A percentile compares a stretch with the other conserved stretches of the same genome.
Evolutionary conservation across 352 stramenopile species (phyloP).

Genomic region (Phytopythium helicoides): DNA sequence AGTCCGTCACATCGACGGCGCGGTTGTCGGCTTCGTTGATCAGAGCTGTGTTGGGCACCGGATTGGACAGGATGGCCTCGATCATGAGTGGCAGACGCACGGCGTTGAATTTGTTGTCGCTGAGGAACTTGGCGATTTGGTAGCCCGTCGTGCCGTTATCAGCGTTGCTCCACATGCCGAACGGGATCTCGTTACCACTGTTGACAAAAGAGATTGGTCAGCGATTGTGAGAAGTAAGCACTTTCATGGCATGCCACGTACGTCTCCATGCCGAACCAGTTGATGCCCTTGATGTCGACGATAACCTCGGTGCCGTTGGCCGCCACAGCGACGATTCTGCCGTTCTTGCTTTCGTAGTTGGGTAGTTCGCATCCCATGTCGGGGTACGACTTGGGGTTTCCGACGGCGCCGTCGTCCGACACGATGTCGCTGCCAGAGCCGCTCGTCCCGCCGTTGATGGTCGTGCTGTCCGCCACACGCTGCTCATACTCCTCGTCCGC

Average conservation of each 20-base stretch:
- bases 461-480: slow-evolving; percentile 17
- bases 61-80: slow-evolving; percentile 57
- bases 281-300: slow-evolving; percentile 71
- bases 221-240: background rate
- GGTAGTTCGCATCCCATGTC: slow-evolving; percentile 59
- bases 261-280: slow-evolving; percentile 80
- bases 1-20: slow-evolving; percentile 50
- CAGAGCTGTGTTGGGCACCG: slow-evolving; percentile 34
- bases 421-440: slow-evolving; percentile 41
- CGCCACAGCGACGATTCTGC: slow-evolving; percentile 48
- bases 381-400: slow-evolving; percentile 74
- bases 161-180: slow-evolving; percentile 69
- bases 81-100: slow-evolving; percentile 70
- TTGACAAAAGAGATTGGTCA: background rate
- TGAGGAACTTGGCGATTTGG: slow-evolving; percentile 66
- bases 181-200: slow-evolving; percentile 50
- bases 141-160: slow-evolving; percentile 76
- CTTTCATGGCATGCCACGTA: slow-evolving; percentile 14
- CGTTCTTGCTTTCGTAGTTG: slow-evolving; percentile 72
- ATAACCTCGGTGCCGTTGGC: slow-evolving; percentile 53
- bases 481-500: slow-evolving; percentile 22
- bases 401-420: slow-evolving; percentile 63
- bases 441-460: slow-evolving; percentile 15
- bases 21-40: slow-evolving; percentile 62
- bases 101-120: slow-evolving; percentile 76